These are phyloP conservation scores for Venturia oleaginea DNA, from an alignment of 2,329 filamentous ascomycete species.

Conservation along the genomic window DNA sequence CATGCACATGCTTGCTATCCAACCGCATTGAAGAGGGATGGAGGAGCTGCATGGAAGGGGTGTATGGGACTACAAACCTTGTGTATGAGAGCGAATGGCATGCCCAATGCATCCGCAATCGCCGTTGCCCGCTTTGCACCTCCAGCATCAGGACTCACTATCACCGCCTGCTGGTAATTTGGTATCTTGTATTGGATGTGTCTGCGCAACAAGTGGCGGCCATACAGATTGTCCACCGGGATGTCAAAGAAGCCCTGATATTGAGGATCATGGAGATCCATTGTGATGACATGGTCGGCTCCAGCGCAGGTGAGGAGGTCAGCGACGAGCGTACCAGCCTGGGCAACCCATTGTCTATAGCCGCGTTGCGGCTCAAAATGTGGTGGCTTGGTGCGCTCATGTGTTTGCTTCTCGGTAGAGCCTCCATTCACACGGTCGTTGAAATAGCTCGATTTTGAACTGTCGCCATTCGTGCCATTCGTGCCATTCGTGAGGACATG, in stretches of 20 bases:
- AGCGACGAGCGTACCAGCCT: slow-evolving; percentile 89
- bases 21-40: background rate
- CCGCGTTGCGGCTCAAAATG: slow-evolving; percentile 73
- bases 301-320: slow-evolving; percentile 92
- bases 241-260: slow-evolving; percentile 99
- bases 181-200: slow-evolving; percentile 74
- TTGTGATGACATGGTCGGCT: slow-evolving; percentile 93
- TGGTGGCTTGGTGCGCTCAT: slow-evolving; percentile 50
- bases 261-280: slow-evolving; percentile 93
- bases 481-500: slow-evolving; percentile 20
- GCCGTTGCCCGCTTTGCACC: slow-evolving; percentile 93
- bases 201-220: slow-evolving; percentile 59
- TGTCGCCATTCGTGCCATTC: slow-evolving; percentile 20
- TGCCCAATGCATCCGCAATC: slow-evolving; percentile 85
- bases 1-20: slow-evolving; percentile 4
- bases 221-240: slow-evolving; percentile 95
- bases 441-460: slow-evolving; percentile 19
- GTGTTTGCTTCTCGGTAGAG: slow-evolving; percentile 46
- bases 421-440: slow-evolving; percentile 1
- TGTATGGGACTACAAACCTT: slow-evolving; percentile 53
- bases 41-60: background rate
- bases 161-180: slow-evolving; percentile 75
- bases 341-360: slow-evolving; percentile 97
- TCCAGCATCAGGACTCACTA: slow-evolving; percentile 93
- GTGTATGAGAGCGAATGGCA: slow-evolving; percentile 96